These are phyloP conservation scores for Flaveria linearis DNA, from an alignment of 129 eudicot species.

Conservation along the genomic window DNA sequence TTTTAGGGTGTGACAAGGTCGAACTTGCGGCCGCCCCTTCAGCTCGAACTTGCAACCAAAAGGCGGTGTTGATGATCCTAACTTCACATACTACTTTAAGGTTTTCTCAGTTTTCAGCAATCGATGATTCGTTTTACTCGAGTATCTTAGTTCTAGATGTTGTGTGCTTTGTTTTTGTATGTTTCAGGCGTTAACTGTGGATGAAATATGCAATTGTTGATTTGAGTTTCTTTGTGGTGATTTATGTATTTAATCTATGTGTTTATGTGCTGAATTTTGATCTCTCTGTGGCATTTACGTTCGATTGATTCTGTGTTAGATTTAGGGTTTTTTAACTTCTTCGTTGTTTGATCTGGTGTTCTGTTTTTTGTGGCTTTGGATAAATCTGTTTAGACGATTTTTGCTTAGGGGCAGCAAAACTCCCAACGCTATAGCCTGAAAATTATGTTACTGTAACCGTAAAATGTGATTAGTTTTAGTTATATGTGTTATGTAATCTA, in stretches of 20 bases:
- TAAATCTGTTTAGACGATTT: no score
- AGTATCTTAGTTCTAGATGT: not conserved
- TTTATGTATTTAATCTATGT: no score
- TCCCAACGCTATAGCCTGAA: no score
- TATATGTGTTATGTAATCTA: no score
- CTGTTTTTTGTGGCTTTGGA: not conserved
- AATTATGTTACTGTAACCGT: no score
- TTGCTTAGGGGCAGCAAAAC: not conserved
- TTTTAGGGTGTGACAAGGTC: no score
- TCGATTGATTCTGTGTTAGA: slow-evolving; percentile 4
- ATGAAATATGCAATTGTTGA: slow-evolving; percentile 9
- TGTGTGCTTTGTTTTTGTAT: not conserved
- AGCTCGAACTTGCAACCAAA: no score
- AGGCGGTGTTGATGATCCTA: slow-evolving; percentile 52
- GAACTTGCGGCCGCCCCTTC: no score
- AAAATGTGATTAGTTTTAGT: no score
- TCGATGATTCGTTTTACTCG: not conserved
- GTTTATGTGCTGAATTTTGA: not conserved
- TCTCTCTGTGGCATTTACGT: not conserved
- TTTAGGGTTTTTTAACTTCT: slow-evolving; percentile 28
- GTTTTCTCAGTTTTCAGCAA: slow-evolving; percentile 8
- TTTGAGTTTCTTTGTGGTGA: no score
- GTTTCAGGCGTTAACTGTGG: not conserved
- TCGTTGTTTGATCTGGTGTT: not conserved
- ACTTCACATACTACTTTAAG: slow-evolving; percentile 56